Conservation (phyloP, 2,329 filamentous ascomycete genomes). For the Pyrenochaeta sp. region DNA sequence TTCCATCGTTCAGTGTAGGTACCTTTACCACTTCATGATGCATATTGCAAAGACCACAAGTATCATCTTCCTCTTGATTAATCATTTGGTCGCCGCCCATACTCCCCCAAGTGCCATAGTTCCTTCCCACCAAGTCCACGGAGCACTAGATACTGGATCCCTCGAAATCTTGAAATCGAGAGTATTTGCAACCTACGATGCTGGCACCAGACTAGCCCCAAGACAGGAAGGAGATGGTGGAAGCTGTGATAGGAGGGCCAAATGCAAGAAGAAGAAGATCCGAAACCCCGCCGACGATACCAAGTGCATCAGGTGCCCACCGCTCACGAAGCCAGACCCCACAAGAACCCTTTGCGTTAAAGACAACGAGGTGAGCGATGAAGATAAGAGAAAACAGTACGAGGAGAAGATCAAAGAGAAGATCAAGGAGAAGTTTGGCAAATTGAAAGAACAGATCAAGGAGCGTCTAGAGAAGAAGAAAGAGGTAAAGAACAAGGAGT, state of each 20-base stretch:
- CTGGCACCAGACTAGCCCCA: not conserved
- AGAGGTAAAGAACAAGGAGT: constrained; percentile 8
- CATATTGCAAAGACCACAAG: constrained; percentile 5
- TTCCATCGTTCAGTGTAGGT: constrained; percentile 3
- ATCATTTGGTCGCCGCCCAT: constrained; percentile 7
- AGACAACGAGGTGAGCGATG: constrained; percentile 11
- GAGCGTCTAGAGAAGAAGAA: constrained; percentile 9
- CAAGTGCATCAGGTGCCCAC: constrained; percentile 15
- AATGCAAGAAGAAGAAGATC: constrained; percentile 16
- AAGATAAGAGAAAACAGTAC: constrained; percentile 10
- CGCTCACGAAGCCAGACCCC: constrained; percentile 12
- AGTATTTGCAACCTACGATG: not conserved
- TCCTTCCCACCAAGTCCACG: not conserved
- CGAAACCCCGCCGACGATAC: constrained; percentile 6
- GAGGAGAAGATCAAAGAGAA: constrained; percentile 11
- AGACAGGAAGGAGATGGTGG: constrained; percentile 4
- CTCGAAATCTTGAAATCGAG: not conserved
- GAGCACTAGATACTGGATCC: not conserved
- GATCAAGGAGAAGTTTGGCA: constrained; percentile 6
- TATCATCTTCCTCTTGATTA: constrained; percentile 5
- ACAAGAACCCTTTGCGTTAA: constrained; percentile 8
- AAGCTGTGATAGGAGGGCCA: constrained; percentile 9
- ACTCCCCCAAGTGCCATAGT: not conserved
- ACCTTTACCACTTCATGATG: constrained; percentile 7
- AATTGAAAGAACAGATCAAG: constrained; percentile 11